A percentile compares a stretch with the other conserved stretches of the same genome.
Conservation (phyloP, 2,329 filamentous ascomycete genomes). For the Xylariaceae sp. region DNA sequence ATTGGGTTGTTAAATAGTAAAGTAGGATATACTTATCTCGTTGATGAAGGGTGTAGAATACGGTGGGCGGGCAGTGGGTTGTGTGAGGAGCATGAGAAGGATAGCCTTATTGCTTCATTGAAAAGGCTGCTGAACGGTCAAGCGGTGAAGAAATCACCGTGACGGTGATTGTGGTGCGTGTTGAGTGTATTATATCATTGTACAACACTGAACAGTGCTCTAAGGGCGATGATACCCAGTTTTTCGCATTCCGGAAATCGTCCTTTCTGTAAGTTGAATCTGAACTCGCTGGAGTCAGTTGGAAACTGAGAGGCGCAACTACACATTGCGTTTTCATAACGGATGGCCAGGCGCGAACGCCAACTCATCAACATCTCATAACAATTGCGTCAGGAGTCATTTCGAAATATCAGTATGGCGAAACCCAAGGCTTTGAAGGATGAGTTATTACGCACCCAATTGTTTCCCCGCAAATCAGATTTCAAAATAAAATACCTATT, state of each 20-base stretch:
- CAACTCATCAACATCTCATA: too few relatives aligned
- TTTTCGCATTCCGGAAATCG: not conserved
- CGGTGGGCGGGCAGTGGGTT: slow-evolving; percentile 87
- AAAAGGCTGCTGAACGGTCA: slow-evolving; percentile 60
- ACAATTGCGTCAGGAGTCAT: too few relatives aligned
- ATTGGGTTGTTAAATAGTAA: slow-evolving; percentile 80
- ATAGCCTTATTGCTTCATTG: slow-evolving; percentile 64
- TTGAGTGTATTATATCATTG: not conserved
- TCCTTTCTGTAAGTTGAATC: not conserved
- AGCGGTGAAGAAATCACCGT: slow-evolving; percentile 14
- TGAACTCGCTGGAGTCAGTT: too few relatives aligned
- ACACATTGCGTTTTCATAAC: not conserved
- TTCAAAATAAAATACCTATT: too few relatives aligned
- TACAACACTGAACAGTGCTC: not conserved
- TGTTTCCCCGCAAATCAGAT: too few relatives aligned
- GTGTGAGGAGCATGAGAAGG: slow-evolving; percentile 63
- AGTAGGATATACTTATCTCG: slow-evolving; percentile 89
- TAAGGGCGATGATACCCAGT: slow-evolving; percentile 18
- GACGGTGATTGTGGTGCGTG: slow-evolving; percentile 1
- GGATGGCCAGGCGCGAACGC: too few relatives aligned
- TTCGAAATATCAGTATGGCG: too few relatives aligned
- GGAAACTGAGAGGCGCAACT: too few relatives aligned
- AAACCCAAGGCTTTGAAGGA: too few relatives aligned
- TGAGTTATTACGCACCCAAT: too few relatives aligned
- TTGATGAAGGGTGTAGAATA: slow-evolving; percentile 85